A percentile compares a stretch with the other conserved stretches of the same genome.
Conservation (phyloP, 1,284 basidiomycete species). For the Moesziomyces sp. region DNA sequence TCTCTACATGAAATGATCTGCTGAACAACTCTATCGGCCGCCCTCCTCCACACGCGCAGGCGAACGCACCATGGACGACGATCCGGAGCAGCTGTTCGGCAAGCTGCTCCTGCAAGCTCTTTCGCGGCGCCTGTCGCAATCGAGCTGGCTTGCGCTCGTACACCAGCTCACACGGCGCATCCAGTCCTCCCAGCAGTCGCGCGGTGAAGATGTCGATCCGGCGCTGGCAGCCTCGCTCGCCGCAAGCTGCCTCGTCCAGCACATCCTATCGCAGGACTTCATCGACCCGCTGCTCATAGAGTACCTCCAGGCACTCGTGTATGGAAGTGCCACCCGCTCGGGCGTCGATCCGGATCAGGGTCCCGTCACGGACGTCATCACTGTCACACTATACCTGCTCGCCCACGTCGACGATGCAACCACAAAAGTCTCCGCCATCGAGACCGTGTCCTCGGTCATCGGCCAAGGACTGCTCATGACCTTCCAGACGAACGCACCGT, state of each 20-base stretch:
- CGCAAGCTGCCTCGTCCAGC: conserved; percentile 21
- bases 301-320: conserved; percentile 38
- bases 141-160: conserved; percentile 37
- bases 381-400: conserved; percentile 32
- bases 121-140: conserved; percentile 29
- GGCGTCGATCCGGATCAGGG: conserved; percentile 35
- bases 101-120: conserved; percentile 34
- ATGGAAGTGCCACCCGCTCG: conserved; percentile 33
- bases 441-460: conserved; percentile 39
- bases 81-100: conserved; percentile 34
- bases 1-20: not conserved
- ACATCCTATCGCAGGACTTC: conserved; percentile 26
- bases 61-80: conserved; percentile 18
- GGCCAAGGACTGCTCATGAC: conserved; percentile 44
- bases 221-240: conserved; percentile 17
- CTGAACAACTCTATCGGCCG: not conserved
- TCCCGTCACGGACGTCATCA: conserved; percentile 45
- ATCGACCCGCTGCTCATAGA: conserved; percentile 45
- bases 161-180: conserved; percentile 33
- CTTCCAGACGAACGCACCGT: conserved; percentile 23
- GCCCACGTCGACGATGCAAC: conserved; percentile 14
- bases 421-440: conserved; percentile 30
- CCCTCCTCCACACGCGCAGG: not conserved
- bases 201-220: not conserved
- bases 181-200: conserved; percentile 1